These are phyloP conservation scores for Lineolata rhizophorae DNA, from an alignment of 495 filamentous ascomycete genomes.

Conservation along the genomic window DNA sequence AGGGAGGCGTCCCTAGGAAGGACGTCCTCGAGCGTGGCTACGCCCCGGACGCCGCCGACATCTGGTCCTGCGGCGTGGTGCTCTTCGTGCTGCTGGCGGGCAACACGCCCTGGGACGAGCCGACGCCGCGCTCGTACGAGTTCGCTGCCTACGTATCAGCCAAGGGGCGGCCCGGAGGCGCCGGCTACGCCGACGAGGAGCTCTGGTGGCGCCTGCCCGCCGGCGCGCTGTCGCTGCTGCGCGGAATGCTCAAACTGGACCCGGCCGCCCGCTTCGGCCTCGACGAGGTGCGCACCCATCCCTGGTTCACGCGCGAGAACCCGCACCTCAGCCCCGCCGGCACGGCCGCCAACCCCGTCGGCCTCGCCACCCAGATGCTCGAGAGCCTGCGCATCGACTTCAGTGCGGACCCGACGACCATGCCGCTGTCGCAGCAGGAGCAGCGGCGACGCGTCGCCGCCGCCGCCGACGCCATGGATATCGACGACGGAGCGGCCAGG, in stretches of 20 bases:
- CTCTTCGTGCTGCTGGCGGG: conserved; percentile 87
- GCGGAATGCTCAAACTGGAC: conserved; percentile 83
- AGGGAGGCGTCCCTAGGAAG: conserved; percentile 9
- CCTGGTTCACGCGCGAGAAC: conserved; percentile 83
- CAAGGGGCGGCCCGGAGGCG: conserved; percentile 49
- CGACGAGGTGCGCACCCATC: conserved; percentile 72
- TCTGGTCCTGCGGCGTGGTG: conserved; percentile 95
- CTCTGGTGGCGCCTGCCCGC: conserved; percentile 65
- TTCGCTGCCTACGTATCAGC: conserved; percentile 58
- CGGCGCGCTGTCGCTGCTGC: conserved; percentile 64
- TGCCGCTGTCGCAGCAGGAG: conserved; percentile 30
- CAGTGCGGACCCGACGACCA: conserved; percentile 30
- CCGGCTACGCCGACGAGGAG: conserved; percentile 63
- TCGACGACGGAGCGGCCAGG: conserved; percentile 17
- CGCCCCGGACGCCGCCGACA: conserved; percentile 63
- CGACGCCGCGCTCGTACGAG: conserved; percentile 32
- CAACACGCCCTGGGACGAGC: conserved; percentile 96
- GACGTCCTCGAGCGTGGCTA: conserved; percentile 41
- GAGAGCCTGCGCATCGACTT: conserved; percentile 86
- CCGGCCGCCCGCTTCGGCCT: conserved; percentile 59
- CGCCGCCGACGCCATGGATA: conserved; percentile 24
- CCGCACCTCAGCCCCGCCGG: conserved; percentile 51
- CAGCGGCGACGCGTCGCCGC: conserved; percentile 18
- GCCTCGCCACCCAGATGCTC: conserved; percentile 79
- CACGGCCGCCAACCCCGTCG: conserved; percentile 54